These are phyloP conservation scores for Xylariales sp. DNA, from an alignment of 2,329 filamentous ascomycete genomes.

Conservation along the genomic window DNA sequence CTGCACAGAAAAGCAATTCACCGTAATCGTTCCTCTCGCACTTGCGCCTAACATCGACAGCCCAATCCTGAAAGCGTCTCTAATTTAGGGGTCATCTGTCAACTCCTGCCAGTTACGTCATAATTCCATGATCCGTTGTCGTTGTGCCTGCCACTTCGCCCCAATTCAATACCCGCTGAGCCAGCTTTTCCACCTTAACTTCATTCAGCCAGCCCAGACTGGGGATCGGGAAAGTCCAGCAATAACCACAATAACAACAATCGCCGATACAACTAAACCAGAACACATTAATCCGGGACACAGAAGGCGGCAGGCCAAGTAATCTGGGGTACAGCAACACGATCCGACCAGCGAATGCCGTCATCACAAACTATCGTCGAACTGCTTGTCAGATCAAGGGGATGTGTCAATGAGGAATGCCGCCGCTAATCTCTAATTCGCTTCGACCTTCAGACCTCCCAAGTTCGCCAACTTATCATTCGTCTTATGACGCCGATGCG, in stretches of 20 bases:
- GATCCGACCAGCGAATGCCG: too few relatives aligned
- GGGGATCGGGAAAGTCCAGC: background rate
- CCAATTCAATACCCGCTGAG: constrained; percentile 2
- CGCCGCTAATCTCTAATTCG: constrained; percentile 8
- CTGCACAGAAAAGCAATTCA: too few relatives aligned
- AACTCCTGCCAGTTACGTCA: constrained; percentile 8
- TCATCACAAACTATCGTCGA: too few relatives aligned
- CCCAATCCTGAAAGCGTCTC: too few relatives aligned
- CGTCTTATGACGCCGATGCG: constrained; percentile 3
- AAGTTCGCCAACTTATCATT: constrained; percentile 7
- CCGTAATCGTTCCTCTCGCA: too few relatives aligned
- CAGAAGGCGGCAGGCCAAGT: background rate
- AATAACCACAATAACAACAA: background rate
- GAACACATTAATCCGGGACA: too few relatives aligned
- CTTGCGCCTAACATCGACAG: too few relatives aligned
- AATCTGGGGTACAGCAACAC: background rate
- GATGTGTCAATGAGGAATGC: constrained; percentile 11
- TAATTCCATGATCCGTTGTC: constrained; percentile 5
- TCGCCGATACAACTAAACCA: background rate
- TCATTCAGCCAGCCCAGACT: constrained; percentile 2
- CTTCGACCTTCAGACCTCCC: too few relatives aligned
- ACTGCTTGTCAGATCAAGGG: too few relatives aligned
- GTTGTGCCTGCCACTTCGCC: background rate
- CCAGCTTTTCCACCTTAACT: constrained; percentile 8
- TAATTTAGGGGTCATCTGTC: too few relatives aligned